Evolutionary conservation across 257 asterid genomes (phyloP).

Genomic region (Solanum bulbocastanum): DNA sequence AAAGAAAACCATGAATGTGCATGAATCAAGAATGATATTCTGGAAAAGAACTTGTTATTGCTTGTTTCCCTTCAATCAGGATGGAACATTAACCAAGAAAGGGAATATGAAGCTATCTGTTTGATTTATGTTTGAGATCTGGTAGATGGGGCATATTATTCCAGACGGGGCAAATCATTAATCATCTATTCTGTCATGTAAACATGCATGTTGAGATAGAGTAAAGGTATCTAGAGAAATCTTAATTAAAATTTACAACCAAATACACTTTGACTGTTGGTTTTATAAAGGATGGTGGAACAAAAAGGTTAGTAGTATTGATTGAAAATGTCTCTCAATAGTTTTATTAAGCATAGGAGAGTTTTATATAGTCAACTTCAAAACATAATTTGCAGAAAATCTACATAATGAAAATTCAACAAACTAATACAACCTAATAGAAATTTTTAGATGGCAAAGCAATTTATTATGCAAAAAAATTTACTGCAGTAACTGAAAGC

Average conservation of each 20-base stretch:
- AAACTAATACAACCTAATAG: background rate
- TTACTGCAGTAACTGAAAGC: background rate
- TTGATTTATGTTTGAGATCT: background rate
- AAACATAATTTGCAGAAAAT: background rate
- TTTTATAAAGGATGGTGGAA: background rate
- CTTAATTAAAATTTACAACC: background rate
- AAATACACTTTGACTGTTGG: background rate
- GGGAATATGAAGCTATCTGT: background rate
- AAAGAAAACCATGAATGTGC: background rate
- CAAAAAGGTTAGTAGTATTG: background rate
- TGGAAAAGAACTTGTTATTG: background rate
- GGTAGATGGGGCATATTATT: background rate
- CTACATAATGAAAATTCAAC: background rate
- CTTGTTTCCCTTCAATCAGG: background rate
- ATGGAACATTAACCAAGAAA: background rate
- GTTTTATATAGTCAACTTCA: background rate
- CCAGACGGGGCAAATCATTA: background rate
- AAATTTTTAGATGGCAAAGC: background rate
- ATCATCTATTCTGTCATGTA: background rate
- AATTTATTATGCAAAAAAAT: background rate
- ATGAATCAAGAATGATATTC: background rate
- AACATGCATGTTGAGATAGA: background rate
- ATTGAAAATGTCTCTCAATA: background rate
- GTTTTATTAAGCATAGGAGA: background rate
- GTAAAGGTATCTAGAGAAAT: background rate